Base-by-base conservation (phyloP, 2,329 filamentous ascomycete species). In the Mycosphaerella arachidis region DNA sequence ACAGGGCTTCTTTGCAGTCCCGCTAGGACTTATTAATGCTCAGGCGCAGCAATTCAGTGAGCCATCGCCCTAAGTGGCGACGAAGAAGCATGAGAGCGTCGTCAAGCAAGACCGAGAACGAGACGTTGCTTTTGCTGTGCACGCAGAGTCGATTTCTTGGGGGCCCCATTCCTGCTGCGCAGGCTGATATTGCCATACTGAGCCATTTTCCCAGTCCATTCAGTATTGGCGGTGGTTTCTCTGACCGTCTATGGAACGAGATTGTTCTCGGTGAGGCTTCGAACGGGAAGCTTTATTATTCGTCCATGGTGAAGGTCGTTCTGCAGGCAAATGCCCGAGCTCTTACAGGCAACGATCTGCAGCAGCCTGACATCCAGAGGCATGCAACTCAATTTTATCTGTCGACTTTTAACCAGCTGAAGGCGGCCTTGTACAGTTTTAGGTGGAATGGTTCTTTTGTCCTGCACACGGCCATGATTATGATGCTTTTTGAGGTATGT, bases 361-460 rank as follows among this genome's bases (percentile, higher is more conserved):
- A 55, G 27, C 20, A 46, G 20, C 51, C 50, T 20, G 55, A 57
- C n/a, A 37, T 61, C 29, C 31, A 18, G 6, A 37, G 27, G 16
- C 59, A 58, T 61, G 59, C 59, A 1, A 61, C 51, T 10, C 45
- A 55, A 30, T 43, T 61, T 24, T 58, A 61, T 37, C 48, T 61
- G 51, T 50, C 51, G n/a, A 46, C 55, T 18, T 55, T 61, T 27
- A 33, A 1, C 27, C 50, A 24, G 30, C 29, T 61, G 51, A 55
- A 55, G 6, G 13, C 55, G 16, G 12, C 40, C 3, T 45, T 61
- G 55, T 55, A 24, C 7, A 40, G 59, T 13, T 24, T 51, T 16
- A 51, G 20, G 6, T 61, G 59, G 59, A 33, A 35, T 18, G 55
- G 58, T 2, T 12, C 59, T 13, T n/a, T 46, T 4, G 33, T 57